These are phyloP conservation scores for Leccinum arenicola DNA, from an alignment of 768 basidiomycete species.

Conservation along the genomic window DNA sequence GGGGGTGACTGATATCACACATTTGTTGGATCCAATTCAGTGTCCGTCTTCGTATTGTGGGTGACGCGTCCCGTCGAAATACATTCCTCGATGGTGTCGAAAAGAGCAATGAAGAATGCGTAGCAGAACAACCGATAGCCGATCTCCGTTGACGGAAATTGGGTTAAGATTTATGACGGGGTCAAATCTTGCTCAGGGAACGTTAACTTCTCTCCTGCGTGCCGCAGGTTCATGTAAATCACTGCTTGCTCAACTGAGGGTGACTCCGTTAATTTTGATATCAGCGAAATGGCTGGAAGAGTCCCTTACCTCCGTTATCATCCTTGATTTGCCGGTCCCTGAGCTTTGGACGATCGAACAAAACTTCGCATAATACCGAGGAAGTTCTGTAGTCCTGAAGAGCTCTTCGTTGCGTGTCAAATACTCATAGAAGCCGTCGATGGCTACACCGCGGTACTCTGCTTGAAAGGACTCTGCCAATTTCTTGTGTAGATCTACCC, in stretches of 20 bases:
- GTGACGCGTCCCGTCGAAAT: background rate
- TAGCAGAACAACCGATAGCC: slow-evolving; percentile 10
- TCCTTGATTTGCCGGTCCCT: slow-evolving; percentile 12
- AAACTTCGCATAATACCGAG: slow-evolving; percentile 6
- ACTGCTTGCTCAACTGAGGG: slow-evolving; percentile 13
- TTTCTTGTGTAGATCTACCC: background rate
- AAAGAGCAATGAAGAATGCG: slow-evolving; percentile 16
- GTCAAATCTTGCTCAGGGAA: slow-evolving; percentile 17
- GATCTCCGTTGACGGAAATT: background rate
- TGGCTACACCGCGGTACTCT: slow-evolving; percentile 3
- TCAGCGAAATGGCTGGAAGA: too few relatives aligned
- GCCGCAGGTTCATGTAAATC: slow-evolving; percentile 17
- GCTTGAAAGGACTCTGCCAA: background rate
- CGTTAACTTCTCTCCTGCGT: background rate
- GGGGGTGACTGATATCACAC: slow-evolving; percentile 4
- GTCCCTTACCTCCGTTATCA: slow-evolving; percentile 7
- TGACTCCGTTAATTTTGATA: background rate
- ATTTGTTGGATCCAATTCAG: slow-evolving; percentile 1
- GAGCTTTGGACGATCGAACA: slow-evolving; percentile 15
- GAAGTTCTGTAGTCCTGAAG: background rate
- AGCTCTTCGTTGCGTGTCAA: slow-evolving; percentile 9
- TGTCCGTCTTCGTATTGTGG: background rate
- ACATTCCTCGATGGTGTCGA: background rate
- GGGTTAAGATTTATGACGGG: slow-evolving; percentile 13
- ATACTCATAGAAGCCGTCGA: slow-evolving; percentile 20